Evolutionary conservation across 371 early-diverging fungal genomes (phyloP), one percentile per base, ranked within the genome.

Genomic region (Lichtheimia corymbifera): DNA sequence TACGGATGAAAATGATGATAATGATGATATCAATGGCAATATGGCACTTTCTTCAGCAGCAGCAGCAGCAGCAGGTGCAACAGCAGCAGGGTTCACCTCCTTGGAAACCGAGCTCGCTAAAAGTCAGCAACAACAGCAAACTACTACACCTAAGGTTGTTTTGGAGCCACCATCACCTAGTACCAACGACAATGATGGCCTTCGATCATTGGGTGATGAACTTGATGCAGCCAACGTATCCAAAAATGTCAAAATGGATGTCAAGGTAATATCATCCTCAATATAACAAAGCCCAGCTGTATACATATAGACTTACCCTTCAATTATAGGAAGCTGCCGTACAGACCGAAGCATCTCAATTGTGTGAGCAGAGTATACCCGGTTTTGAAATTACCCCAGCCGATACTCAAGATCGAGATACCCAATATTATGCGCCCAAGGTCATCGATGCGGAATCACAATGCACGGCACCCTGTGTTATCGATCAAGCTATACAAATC

Each of bases 191-290:
- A 35, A 35, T 35, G 35, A 35, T 35, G 62, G 50, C 7, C 66
- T 66, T 24, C 67, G 70, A 43, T 59, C 71, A 42, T 53, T 77
- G 13, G 68, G 66, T 18, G 77, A 73, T 58, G 71, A 76, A 53
- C 49, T 71, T 58, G 55, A 50, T 50, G 55, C 63, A 7, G 35
- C 35, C 35, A 35, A 35, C 11, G 9, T 35, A 35, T 2, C 35
- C 35, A 35, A 35, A 9, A 2, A 9, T 35, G 35, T 9, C 9
- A 35, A 35, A 35, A 9, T 35, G 35, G 11, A 35, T 35, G 35
- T 35, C 35, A 35, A 35, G 35, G 35, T 35, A 35, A 35, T 2
- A 35, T 35, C 9, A 6, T 35, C 22, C 4, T 35, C 2, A 9
- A 35, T 2, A 35, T 2, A 35, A 7, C 28, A 35, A 11, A 35